Percentiles rank a stretch among this genome's conserved stretches.
phyloP scores from a whole-genome alignment of 2,329 filamentous ascomycete species.

The Aspergillus sp. region DNA sequence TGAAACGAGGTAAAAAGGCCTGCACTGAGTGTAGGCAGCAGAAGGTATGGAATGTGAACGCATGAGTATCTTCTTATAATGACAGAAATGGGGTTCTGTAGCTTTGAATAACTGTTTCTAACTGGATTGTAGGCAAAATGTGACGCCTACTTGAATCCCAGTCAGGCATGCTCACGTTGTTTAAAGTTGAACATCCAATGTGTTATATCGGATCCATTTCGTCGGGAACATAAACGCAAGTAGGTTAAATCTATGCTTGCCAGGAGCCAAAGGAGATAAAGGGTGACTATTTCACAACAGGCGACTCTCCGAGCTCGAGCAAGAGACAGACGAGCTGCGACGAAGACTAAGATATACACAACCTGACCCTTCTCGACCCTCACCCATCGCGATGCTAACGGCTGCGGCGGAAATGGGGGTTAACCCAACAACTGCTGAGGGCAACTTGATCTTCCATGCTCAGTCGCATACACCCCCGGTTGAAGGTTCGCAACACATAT shows the following conservation, averaged over 20 bases:
- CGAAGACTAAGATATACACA: conserved; percentile 34
- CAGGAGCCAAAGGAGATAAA: too few relatives aligned
- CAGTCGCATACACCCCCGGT: conserved; percentile 21
- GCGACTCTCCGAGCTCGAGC: conserved; percentile 41
- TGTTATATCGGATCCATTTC: conserved; percentile 46
- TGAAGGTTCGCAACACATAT: conserved; percentile 25
- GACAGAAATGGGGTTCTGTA: not conserved
- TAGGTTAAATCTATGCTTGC: conserved; percentile 18
- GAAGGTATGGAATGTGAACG: conserved; percentile 32
- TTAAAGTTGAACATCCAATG: conserved; percentile 39
- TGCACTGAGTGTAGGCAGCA: conserved; percentile 49
- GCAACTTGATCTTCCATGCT: conserved; percentile 14
- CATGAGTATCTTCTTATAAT: not conserved
- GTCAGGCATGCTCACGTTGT: conserved; percentile 42
- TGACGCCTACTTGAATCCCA: conserved; percentile 40
- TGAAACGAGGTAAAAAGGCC: conserved; percentile 40
- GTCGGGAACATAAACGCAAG: conserved; percentile 46
- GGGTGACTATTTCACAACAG: conserved; percentile 18
- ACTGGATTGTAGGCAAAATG: conserved; percentile 35
- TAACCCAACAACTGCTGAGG: conserved; percentile 15
- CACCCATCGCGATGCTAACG: conserved; percentile 32
- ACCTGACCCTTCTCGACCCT: conserved; percentile 20
- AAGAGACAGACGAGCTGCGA: conserved; percentile 41
- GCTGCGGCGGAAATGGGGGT: conserved; percentile 34
- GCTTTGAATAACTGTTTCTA: not conserved